phyloP scores from a whole-genome alignment of 2,329 filamentous ascomycete species.

The Emmonsiellopsis sp. region DNA sequence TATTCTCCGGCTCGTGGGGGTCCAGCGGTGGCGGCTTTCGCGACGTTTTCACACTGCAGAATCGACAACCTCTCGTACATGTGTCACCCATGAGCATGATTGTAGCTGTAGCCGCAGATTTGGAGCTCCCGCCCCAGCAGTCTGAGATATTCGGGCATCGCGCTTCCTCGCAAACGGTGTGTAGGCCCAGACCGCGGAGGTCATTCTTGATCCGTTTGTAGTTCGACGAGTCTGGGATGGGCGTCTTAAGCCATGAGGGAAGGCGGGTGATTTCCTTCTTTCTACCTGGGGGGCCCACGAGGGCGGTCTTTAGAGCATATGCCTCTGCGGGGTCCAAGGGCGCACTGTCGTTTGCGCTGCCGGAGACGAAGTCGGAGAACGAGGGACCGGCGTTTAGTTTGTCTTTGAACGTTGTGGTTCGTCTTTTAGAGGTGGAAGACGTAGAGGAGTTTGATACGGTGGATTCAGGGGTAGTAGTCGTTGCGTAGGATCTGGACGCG shows the following conservation, averaged over 20 bases:
- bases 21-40: constrained; percentile 71
- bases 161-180: constrained; percentile 97
- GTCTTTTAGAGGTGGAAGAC: constrained; percentile 40
- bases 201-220: constrained; percentile 95
- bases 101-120: constrained; percentile 85
- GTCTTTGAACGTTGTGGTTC: constrained; percentile 50
- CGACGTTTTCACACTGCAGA: constrained; percentile 92
- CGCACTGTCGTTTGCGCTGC: constrained; percentile 29
- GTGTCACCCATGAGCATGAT: constrained; percentile 99
- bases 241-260: constrained; percentile 92
- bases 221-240: constrained; percentile 76
- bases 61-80: constrained; percentile 90
- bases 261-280: constrained; percentile 64
- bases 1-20: constrained; percentile 93
- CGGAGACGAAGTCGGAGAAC: constrained; percentile 53
- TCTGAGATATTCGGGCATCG: constrained; percentile 95
- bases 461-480: constrained; percentile 27
- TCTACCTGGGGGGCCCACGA: constrained; percentile 52
- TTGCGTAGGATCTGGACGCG: constrained; percentile 28
- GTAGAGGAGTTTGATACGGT: constrained; percentile 19
- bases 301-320: constrained; percentile 52
- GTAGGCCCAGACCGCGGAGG: constrained; percentile 75
- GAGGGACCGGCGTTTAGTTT: constrained; percentile 57
- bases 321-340: constrained; percentile 41
- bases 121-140: constrained; percentile 89